Conservation (phyloP, 129 eudicot species). For the Helianthus tuberosus region DNA sequence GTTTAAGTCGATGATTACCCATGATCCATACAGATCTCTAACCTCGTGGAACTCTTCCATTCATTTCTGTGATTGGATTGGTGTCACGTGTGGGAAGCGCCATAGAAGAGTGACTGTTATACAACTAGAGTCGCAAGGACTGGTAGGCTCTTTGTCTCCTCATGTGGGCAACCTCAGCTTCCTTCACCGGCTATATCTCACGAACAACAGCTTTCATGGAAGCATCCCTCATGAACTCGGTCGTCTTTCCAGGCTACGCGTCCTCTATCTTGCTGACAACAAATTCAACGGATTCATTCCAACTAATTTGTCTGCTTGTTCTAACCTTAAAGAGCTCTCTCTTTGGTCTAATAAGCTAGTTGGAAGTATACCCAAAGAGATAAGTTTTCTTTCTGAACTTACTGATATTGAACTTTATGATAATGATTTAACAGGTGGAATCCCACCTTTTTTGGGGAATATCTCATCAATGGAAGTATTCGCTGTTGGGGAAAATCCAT, state of each 20-base stretch:
- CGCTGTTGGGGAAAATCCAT: neutral
- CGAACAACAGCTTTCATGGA: constrained; percentile 17
- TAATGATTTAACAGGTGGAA: constrained; percentile 11
- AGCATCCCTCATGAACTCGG: neutral
- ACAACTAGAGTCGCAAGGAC: neutral
- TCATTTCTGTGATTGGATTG: constrained; percentile 25
- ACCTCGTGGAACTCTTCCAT: constrained; percentile 20
- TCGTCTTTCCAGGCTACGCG: neutral
- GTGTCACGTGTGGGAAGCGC: constrained; percentile 9
- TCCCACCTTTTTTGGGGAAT: constrained; percentile 22
- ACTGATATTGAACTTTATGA: neutral
- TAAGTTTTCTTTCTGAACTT: constrained; percentile 1
- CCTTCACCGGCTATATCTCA: neutral
- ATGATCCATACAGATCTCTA: neutral
- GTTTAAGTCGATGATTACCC: constrained; percentile 2
- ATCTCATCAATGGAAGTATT: neutral
- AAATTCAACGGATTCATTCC: constrained; percentile 12
- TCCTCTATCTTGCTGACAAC: neutral
- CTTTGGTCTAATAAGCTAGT: neutral
- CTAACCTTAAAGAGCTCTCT: neutral
- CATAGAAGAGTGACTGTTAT: neutral
- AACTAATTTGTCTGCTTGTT: neutral
- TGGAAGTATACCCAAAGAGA: constrained; percentile 22
- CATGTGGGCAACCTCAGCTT: constrained; percentile 16
- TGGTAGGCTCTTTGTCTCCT: constrained; percentile 18